phyloP scores from a whole-genome alignment of 1,284 basidiomycete genomes.

The Ustilago xerochloae region DNA sequence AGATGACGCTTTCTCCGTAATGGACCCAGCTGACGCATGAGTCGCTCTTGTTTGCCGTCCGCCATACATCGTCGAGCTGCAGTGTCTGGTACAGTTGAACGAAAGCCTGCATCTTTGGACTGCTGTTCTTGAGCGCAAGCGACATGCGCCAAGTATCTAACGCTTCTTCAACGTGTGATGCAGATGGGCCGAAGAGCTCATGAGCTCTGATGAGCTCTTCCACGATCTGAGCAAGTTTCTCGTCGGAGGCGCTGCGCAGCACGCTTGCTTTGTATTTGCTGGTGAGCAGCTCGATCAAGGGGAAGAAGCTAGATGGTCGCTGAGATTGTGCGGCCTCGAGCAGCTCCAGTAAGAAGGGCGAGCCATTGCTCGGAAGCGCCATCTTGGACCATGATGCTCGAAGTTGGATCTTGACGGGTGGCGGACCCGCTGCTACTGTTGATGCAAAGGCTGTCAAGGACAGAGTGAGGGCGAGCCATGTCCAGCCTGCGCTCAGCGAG shows the following conservation, averaged over 20 bases:
- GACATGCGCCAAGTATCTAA: slow-evolving; percentile 52
- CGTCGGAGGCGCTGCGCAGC: slow-evolving; percentile 23
- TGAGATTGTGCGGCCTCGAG: slow-evolving; percentile 74
- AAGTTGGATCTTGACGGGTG: slow-evolving; percentile 81
- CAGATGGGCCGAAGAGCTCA: slow-evolving; percentile 8
- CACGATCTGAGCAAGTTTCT: slow-evolving; percentile 12
- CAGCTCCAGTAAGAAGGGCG: slow-evolving; percentile 76
- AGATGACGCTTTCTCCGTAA: slow-evolving; percentile 42
- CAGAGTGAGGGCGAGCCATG: slow-evolving; percentile 24
- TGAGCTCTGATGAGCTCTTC: slow-evolving; percentile 13
- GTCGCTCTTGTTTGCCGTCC: slow-evolving; percentile 67
- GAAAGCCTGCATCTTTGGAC: slow-evolving; percentile 58
- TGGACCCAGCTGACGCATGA: slow-evolving; percentile 58
- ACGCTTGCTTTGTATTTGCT: slow-evolving; percentile 4
- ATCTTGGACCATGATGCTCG: slow-evolving; percentile 81
- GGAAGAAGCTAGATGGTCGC: slow-evolving; percentile 49
- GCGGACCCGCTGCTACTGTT: slow-evolving; percentile 58
- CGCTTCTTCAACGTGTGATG: neutral
- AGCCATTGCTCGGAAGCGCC: slow-evolving; percentile 15
- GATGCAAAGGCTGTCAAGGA: slow-evolving; percentile 2
- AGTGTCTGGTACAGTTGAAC: slow-evolving; percentile 55
- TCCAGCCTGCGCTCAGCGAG: slow-evolving; percentile 22
- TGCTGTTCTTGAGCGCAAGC: slow-evolving; percentile 53
- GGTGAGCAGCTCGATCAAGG: slow-evolving; percentile 41
- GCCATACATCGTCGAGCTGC: slow-evolving; percentile 20